phyloP scores from a whole-genome alignment of 176 grass and related monocot species.

The Alopecurus myosuroides region DNA sequence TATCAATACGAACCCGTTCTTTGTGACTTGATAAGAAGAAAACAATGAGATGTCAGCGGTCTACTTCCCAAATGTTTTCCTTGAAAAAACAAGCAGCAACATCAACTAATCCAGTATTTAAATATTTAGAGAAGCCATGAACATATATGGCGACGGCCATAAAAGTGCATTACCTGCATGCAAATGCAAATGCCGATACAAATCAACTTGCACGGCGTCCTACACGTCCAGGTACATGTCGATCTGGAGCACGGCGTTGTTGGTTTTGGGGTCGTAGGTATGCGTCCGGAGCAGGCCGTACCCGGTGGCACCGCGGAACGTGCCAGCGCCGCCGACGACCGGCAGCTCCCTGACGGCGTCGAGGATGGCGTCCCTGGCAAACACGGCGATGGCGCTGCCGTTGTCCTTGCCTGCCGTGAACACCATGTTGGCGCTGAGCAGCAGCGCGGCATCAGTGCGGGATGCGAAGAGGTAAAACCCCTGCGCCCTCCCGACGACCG shows the following conservation, averaged over 20 bases:
- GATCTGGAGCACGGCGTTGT: constrained; percentile 41
- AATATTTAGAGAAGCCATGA: too few relatives aligned
- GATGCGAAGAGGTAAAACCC: constrained; percentile 45
- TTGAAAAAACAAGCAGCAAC: too few relatives aligned
- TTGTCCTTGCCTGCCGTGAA: constrained; percentile 41
- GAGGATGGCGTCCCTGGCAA: constrained; percentile 35
- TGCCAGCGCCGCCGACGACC: constrained; percentile 43
- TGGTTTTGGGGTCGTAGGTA: not conserved
- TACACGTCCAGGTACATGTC: constrained; percentile 37
- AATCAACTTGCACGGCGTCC: not conserved
- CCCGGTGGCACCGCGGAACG: constrained; percentile 27
- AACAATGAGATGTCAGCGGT: too few relatives aligned
- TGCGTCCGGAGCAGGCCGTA: constrained; percentile 43
- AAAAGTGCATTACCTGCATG: not conserved
- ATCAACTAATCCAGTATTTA: too few relatives aligned
- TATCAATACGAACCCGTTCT: too few relatives aligned
- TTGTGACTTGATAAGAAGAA: too few relatives aligned
- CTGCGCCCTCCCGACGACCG: constrained; percentile 40
- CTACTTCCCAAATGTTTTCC: too few relatives aligned
- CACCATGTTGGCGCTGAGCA: constrained; percentile 37
- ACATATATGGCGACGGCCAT: too few relatives aligned
- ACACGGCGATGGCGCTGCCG: constrained; percentile 43
- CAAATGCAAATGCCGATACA: not conserved
- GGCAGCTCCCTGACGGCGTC: constrained; percentile 46
- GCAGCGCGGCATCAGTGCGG: constrained; percentile 10